Percentiles rank a stretch among this genome's conserved stretches.
Conservation (phyloP, 495 filamentous ascomycete genomes). For the Pseudotulostoma volvatum region DNA sequence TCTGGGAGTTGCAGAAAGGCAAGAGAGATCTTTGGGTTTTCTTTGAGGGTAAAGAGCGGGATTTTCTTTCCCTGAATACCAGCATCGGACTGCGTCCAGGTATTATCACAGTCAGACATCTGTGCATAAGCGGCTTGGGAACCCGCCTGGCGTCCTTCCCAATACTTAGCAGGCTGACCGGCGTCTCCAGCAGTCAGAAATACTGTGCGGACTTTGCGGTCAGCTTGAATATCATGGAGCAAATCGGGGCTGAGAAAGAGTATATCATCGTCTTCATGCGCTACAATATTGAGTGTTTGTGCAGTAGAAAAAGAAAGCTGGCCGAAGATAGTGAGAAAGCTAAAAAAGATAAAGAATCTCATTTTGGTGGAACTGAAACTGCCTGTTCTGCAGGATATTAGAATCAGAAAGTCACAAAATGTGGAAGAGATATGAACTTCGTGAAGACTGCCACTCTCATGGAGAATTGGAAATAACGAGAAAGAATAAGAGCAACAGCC, state of each 20-base stretch:
- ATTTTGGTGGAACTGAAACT: too few species aligned
- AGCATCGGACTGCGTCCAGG: conserved; percentile 4
- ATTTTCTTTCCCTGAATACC: conserved; percentile 1
- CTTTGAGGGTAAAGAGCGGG: conserved; percentile 1
- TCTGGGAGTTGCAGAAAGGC: conserved; percentile 9
- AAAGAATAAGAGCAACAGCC: too few species aligned
- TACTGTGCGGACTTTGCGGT: neutral
- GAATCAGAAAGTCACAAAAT: too few species aligned
- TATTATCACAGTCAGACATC: conserved; percentile 4
- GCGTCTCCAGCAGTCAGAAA: conserved; percentile 22
- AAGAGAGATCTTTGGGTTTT: conserved; percentile 5
- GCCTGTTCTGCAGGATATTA: too few species aligned
- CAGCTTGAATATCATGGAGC: conserved; percentile 1
- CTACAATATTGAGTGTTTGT: too few species aligned
- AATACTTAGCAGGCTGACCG: conserved; percentile 25
- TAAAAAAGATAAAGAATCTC: too few species aligned
- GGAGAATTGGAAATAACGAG: too few species aligned
- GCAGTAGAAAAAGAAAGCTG: too few species aligned
- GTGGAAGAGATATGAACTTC: too few species aligned
- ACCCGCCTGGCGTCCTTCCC: conserved; percentile 5
- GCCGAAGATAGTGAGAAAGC: too few species aligned
- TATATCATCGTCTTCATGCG: conserved; percentile 10
- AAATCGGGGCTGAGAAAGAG: conserved; percentile 9
- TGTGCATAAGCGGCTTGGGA: conserved; percentile 7
- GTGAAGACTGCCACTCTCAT: too few species aligned